These are phyloP conservation scores for Cajanus cajan DNA, from an alignment of 306 rosid species.

Conservation along the genomic window DNA sequence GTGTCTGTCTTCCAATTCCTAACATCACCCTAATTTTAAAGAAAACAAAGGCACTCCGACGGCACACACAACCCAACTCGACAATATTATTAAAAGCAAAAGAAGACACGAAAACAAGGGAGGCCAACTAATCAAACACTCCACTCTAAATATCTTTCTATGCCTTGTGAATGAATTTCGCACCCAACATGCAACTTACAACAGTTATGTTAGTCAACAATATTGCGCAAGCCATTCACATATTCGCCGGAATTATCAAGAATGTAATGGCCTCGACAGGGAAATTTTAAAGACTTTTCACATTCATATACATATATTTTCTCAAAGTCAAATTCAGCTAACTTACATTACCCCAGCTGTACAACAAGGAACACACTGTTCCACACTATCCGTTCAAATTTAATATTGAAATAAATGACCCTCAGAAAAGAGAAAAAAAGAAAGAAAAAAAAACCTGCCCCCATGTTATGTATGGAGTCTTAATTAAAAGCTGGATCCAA, in stretches of 20 bases:
- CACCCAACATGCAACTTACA: background rate
- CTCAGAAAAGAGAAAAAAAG: no score
- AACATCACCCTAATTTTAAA: background rate
- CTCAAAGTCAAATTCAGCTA: slow-evolving; percentile 14
- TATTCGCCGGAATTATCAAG: background rate
- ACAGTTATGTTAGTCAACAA: background rate
- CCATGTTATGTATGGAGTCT: background rate
- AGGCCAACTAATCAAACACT: slow-evolving; percentile 5
- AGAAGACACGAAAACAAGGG: background rate
- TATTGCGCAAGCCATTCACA: background rate
- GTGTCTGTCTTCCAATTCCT: background rate
- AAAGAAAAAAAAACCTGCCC: background rate
- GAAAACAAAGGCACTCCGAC: background rate
- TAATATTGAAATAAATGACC: background rate
- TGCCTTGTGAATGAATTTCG: background rate
- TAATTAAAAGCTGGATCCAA: background rate
- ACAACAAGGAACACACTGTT: background rate
- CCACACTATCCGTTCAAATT: background rate
- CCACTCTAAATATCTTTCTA: background rate
- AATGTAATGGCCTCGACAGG: background rate
- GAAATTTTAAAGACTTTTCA: background rate
- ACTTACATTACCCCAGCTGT: background rate
- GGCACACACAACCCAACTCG: background rate
- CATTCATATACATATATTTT: background rate
- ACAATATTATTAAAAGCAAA: background rate